phyloP scores from a whole-genome alignment of 495 filamentous ascomycete genomes.

The Acidomyces sp. region DNA sequence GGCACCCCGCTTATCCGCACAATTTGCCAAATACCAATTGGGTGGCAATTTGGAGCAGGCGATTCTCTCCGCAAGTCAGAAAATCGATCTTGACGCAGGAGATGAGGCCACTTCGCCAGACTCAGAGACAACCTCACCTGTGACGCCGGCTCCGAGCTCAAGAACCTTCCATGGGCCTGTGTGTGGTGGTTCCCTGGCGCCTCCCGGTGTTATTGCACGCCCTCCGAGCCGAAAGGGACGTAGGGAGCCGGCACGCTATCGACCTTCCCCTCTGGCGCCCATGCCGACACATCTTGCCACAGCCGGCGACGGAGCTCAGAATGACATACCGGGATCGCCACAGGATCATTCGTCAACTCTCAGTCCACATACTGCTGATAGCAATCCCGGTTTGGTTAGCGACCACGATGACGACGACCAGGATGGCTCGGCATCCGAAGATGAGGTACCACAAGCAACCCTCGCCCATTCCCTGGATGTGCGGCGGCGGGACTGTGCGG shows the following conservation, averaged over 20 bases:
- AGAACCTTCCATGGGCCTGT: not conserved
- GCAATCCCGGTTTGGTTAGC: constrained; percentile 78
- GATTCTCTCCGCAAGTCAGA: constrained; percentile 43
- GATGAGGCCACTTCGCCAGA: constrained; percentile 10
- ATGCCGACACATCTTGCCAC: not conserved
- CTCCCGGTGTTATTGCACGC: constrained; percentile 4
- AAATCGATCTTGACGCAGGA: constrained; percentile 39
- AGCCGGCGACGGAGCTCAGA: not conserved
- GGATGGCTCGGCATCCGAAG: constrained; percentile 21
- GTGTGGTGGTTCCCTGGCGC: constrained; percentile 2
- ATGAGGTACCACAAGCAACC: constrained; percentile 7
- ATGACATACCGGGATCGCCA: constrained; percentile 24
- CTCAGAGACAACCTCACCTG: constrained; percentile 22
- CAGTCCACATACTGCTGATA: constrained; percentile 66
- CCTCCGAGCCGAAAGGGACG: constrained; percentile 20
- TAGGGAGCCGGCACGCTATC: constrained; percentile 10
- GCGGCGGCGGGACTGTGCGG: constrained; percentile 4
- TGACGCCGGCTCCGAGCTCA: constrained; percentile 1
- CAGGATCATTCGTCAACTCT: constrained; percentile 36
- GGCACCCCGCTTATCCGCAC: constrained; percentile 62
- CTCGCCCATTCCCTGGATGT: constrained; percentile 2
- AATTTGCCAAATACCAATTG: constrained; percentile 53
- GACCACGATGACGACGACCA: constrained; percentile 50
- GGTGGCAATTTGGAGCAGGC: constrained; percentile 48
- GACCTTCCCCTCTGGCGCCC: constrained; percentile 11